These are phyloP conservation scores for Lactarius hatsudake DNA, from an alignment of 768 basidiomycete genomes.

Conservation along the genomic window DNA sequence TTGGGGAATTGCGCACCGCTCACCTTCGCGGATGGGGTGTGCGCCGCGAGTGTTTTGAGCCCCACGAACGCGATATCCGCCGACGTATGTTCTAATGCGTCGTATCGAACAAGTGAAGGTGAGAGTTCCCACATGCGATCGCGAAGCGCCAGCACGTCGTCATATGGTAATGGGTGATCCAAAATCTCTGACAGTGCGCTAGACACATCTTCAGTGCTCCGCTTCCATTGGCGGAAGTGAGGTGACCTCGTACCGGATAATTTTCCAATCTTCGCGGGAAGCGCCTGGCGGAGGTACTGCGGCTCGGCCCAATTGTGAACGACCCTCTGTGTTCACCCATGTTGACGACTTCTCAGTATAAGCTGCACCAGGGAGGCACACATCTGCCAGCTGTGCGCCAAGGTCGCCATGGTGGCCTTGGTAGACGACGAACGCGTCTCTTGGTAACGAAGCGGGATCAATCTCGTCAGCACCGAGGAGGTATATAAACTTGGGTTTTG, in stretches of 20 bases:
- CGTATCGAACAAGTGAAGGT: slow-evolving; percentile 85
- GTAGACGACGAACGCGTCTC: slow-evolving; percentile 95
- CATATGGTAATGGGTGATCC: slow-evolving; percentile 82
- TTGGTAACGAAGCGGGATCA: slow-evolving; percentile 82
- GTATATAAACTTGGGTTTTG: slow-evolving; percentile 92
- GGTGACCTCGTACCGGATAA: slow-evolving; percentile 62
- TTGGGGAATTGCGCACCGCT: slow-evolving; percentile 64
- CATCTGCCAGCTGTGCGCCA: slow-evolving; percentile 96
- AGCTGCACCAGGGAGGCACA: slow-evolving; percentile 87
- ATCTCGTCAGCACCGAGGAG: slow-evolving; percentile 95
- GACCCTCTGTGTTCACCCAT: slow-evolving; percentile 97
- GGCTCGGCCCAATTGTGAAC: slow-evolving; percentile 83
- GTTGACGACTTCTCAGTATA: slow-evolving; percentile 91
- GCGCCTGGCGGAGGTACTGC: slow-evolving; percentile 96
- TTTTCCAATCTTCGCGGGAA: slow-evolving; percentile 96
- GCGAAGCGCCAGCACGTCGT: slow-evolving; percentile 76
- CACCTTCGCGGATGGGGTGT: slow-evolving; percentile 53
- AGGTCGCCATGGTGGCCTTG: slow-evolving; percentile 98
- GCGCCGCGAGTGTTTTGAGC: slow-evolving; percentile 52
- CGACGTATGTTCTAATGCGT: slow-evolving; percentile 74
- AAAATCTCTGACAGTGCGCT: slow-evolving; percentile 89
- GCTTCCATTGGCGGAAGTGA: too few relatives aligned
- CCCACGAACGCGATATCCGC: slow-evolving; percentile 68
- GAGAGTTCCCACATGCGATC: slow-evolving; percentile 98
- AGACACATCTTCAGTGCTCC: slow-evolving; percentile 1